Evolutionary conservation across 1,284 basidiomycete species (phyloP).

Genomic region (Trichosporon sp.): DNA sequence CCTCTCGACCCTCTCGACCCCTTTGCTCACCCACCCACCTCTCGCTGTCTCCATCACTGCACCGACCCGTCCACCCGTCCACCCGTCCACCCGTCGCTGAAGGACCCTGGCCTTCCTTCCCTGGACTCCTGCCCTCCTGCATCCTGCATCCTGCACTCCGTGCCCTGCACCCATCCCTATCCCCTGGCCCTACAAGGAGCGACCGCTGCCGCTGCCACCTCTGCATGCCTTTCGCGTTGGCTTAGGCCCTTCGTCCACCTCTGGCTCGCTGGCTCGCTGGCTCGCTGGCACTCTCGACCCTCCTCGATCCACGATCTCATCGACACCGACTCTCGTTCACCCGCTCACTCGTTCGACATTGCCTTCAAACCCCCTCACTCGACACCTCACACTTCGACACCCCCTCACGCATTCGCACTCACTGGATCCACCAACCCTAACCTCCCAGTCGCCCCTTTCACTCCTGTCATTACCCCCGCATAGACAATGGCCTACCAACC

Average conservation of each 20-base stretch:
- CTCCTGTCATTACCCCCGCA: background rate
- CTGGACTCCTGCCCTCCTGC: background rate
- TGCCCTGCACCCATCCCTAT: conserved; percentile 4
- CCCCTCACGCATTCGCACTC: background rate
- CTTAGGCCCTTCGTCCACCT: conserved; percentile 6
- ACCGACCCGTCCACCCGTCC: conserved; percentile 9
- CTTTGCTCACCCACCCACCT: conserved; percentile 10
- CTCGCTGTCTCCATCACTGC: background rate
- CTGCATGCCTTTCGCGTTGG: conserved; percentile 14
- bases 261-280: background rate
- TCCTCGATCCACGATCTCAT: background rate
- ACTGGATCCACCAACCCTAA: background rate
- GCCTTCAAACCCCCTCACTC: background rate
- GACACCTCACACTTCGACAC: background rate
- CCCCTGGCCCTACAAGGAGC: background rate
- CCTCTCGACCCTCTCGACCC: background rate
- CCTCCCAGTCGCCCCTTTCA: background rate
- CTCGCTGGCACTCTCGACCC: background rate
- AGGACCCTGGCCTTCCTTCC: conserved; percentile 5
- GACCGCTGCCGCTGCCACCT: background rate
- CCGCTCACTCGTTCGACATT: background rate
- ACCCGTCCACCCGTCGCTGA: background rate
- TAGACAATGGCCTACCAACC: conserved; percentile 39
- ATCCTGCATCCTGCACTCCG: background rate
- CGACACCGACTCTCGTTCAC: conserved; percentile 7